Base-by-base conservation (phyloP, 1,284 basidiomycete genomes). In the Mycosarcoma maydis region DNA sequence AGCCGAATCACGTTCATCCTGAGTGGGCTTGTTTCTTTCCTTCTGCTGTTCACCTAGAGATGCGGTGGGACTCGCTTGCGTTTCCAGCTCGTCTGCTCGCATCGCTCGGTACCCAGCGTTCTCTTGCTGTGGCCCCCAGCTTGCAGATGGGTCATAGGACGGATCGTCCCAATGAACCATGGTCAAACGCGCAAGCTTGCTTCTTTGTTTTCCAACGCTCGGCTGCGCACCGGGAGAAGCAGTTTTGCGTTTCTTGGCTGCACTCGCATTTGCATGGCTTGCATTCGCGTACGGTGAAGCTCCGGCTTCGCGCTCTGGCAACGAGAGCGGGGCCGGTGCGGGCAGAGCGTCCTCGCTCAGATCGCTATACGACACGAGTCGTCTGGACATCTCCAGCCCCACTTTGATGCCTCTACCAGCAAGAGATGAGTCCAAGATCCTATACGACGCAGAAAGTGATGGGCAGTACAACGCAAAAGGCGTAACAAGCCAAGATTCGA, bases 101-200 rank as follows among this genome's bases (percentile, higher is more conserved):
- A 8, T 6, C 44, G 1, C 33, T 16, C 16, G 13, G 10, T 16
- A 33, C 10, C 33, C n/a, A 36, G 11, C 9, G 24, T 19, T 24
- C 39, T 9, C 10, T 1, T 6, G 1, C 32, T 22, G 2, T 6
- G 7, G 44, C n/a, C n/a, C n/a, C n/a, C n/a, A n/a, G n/a, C n/a
- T n/a, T n/a, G n/a, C n/a, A n/a, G n/a, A n/a, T n/a, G n/a, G 16
- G 7, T 7, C 11, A 19, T 46, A 54, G 11, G 20, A 13, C 17
- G 59, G 59, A 36, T 62, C 59, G 29, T 62, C 59, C 59, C 59
- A 56, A 39, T 62, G 59, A 26, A 62, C 39, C 19, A 23, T 11
- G 4, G 2, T 20, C 24, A 7, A 8, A 4, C 32, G 8, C 8
- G 7, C 24, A 6, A 10, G 30, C 33, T 6, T 50, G 6, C 7